These are phyloP conservation scores for Dipteronia dyeriana DNA, from an alignment of 345 rosid species.

Conservation along the genomic window DNA sequence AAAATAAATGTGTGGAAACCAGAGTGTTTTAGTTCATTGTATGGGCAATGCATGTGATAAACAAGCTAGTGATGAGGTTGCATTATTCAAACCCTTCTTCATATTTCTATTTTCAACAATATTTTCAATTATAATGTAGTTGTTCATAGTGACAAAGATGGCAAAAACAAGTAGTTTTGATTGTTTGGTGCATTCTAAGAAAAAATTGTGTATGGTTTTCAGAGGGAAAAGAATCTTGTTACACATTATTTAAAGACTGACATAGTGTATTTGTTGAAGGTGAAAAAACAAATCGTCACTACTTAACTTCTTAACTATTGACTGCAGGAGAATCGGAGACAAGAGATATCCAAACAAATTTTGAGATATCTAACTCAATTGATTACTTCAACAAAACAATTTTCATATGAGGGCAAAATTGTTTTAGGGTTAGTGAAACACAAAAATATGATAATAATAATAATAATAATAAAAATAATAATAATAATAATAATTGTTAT, in stretches of 20 bases:
- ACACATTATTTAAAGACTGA: not conserved
- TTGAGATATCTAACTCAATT: not conserved
- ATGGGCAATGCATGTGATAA: conserved; percentile 40
- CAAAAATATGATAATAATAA: too few relatives aligned
- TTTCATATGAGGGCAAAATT: too few relatives aligned
- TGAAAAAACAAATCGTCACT: not conserved
- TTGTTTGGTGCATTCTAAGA: not conserved
- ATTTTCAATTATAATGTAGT: not conserved
- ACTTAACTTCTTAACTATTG: not conserved
- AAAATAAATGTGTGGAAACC: conserved; percentile 20
- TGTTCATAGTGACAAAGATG: not conserved
- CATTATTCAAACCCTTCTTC: conserved; percentile 32
- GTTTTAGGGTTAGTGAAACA: too few relatives aligned
- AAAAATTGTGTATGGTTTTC: too few relatives aligned
- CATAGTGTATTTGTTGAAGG: not conserved
- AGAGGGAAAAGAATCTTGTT: not conserved
- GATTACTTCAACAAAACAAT: too few relatives aligned
- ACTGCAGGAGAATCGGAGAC: not conserved
- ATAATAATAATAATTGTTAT: too few relatives aligned
- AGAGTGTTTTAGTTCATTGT: not conserved
- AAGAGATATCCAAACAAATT: not conserved
- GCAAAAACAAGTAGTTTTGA: conserved; percentile 11
- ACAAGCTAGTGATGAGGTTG: conserved; percentile 26
- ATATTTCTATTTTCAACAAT: not conserved
- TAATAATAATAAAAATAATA: too few relatives aligned